These are phyloP conservation scores for Brettanomyces naardenensis DNA, from an alignment of 805 yeast species.

Conservation along the genomic window DNA sequence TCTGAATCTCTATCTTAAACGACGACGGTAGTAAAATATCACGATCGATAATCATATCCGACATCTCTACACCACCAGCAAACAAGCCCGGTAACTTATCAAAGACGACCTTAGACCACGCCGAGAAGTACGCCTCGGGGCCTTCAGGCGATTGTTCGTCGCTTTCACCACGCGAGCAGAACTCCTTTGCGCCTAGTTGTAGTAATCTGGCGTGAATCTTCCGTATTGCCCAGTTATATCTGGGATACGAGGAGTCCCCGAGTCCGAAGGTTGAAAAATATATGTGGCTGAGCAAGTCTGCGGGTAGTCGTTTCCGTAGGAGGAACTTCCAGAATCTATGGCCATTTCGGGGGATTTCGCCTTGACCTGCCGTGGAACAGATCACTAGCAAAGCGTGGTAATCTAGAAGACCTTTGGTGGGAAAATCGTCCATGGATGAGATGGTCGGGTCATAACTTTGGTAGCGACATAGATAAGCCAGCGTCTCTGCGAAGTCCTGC, in stretches of 20 bases:
- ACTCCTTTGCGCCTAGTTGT: constrained; percentile 76
- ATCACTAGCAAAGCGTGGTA: constrained; percentile 44
- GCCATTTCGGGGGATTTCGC: constrained; percentile 79
- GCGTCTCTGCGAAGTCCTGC: constrained; percentile 68
- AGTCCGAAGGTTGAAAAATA: constrained; percentile 73
- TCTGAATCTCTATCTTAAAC: constrained; percentile 21
- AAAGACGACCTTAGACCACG: constrained; percentile 55
- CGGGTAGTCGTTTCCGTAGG: constrained; percentile 55
- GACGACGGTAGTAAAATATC: constrained; percentile 32
- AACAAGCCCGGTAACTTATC: constrained; percentile 24
- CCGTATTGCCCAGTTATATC: constrained; percentile 80
- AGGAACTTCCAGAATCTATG: constrained; percentile 68
- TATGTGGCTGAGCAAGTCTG: constrained; percentile 51
- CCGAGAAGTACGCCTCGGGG: constrained; percentile 64
- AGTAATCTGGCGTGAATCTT: constrained; percentile 70
- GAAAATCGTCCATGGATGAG: constrained; percentile 52
- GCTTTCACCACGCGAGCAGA: constrained; percentile 74
- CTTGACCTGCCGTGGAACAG: constrained; percentile 93
- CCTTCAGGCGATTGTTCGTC: constrained; percentile 82
- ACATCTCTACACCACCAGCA: constrained; percentile 26
- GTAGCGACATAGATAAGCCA: constrained; percentile 49
- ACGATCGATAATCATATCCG: constrained; percentile 24
- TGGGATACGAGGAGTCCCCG: constrained; percentile 89
- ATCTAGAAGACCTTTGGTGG: constrained; percentile 44
- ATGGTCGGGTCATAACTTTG: constrained; percentile 41